phyloP scores from a whole-genome alignment of 768 basidiomycete genomes.

The Rhizopogon rudus region DNA sequence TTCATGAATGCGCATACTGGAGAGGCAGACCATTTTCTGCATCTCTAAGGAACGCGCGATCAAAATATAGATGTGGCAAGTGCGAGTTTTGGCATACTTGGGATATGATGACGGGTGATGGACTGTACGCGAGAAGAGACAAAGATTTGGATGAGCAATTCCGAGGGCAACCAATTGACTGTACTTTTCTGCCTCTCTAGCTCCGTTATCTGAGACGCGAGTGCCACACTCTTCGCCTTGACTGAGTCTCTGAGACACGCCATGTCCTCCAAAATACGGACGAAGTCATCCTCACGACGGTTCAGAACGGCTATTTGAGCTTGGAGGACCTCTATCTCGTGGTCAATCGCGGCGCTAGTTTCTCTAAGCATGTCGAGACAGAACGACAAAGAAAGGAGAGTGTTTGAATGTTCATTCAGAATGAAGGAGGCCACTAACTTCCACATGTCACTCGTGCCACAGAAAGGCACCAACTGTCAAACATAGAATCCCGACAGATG shows the following conservation, averaged over 20 bases:
- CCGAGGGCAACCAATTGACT: slow-evolving; percentile 46
- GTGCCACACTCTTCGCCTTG: slow-evolving; percentile 25
- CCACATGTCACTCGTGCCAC: not conserved
- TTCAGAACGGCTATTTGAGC: slow-evolving; percentile 33
- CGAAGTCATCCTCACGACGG: slow-evolving; percentile 35
- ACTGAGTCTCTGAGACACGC: slow-evolving; percentile 31
- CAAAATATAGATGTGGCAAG: slow-evolving; percentile 42
- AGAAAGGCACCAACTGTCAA: not conserved
- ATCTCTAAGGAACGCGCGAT: slow-evolving; percentile 32
- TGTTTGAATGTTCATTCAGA: not conserved
- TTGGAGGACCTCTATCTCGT: slow-evolving; percentile 32
- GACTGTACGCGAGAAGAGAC: slow-evolving; percentile 24
- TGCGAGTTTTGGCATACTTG: slow-evolving; percentile 42
- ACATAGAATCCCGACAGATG: not conserved
- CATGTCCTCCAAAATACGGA: slow-evolving; percentile 37
- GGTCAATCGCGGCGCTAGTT: slow-evolving; percentile 25
- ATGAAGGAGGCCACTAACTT: not conserved
- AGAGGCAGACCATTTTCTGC: slow-evolving; percentile 16
- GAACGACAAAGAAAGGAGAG: not conserved
- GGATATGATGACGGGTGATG: slow-evolving; percentile 36
- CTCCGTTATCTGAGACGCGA: slow-evolving; percentile 25
- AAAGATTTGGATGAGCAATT: slow-evolving; percentile 44
- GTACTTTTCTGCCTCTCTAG: slow-evolving; percentile 40
- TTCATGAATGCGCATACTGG: slow-evolving; percentile 27
- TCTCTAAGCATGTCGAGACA: slow-evolving; percentile 19